These are phyloP conservation scores for Pichia terricola DNA, from an alignment of 1,139 yeast genomes.

Conservation along the genomic window DNA sequence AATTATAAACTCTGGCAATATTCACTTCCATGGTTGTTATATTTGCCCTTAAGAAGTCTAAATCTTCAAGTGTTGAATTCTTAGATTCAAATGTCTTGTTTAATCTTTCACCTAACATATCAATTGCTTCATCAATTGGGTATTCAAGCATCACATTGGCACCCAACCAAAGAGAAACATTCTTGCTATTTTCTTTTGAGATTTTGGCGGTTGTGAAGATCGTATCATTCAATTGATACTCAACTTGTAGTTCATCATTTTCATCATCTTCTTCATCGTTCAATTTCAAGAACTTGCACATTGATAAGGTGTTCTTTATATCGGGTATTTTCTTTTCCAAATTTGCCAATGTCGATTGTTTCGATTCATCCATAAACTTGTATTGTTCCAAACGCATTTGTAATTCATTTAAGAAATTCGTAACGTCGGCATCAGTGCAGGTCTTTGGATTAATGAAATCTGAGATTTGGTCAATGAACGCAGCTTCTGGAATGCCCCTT, in stretches of 20 bases:
- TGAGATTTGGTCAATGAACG: conserved; percentile 80
- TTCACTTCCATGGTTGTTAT: conserved; percentile 98
- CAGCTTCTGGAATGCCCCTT: conserved; percentile 95
- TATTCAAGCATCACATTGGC: conserved; percentile 97
- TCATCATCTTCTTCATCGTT: conserved; percentile 26
- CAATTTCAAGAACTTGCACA: conserved; percentile 51
- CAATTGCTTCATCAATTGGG: conserved; percentile 79
- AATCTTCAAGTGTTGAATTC: conserved; percentile 63
- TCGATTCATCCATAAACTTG: conserved; percentile 51
- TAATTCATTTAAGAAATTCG: conserved; percentile 22
- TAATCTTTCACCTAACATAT: conserved; percentile 54
- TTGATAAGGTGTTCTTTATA: conserved; percentile 69
- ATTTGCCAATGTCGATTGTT: conserved; percentile 57
- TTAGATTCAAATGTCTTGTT: conserved; percentile 53
- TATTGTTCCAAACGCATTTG: conserved; percentile 27
- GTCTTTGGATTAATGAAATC: conserved; percentile 72
- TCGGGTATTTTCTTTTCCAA: conserved; percentile 79
- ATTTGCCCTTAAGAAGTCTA: conserved; percentile 81
- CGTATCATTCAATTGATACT: conserved; percentile 89
- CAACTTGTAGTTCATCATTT: conserved; percentile 46
- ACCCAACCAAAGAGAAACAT: conserved; percentile 86
- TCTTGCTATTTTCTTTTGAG: conserved; percentile 38
- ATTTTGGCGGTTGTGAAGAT: conserved; percentile 76
- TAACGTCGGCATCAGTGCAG: conserved; percentile 25
- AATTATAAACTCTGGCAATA: conserved; percentile 88